Base-by-base conservation (phyloP, 257 asterid species). In the Nicotiana undulata region DNA sequence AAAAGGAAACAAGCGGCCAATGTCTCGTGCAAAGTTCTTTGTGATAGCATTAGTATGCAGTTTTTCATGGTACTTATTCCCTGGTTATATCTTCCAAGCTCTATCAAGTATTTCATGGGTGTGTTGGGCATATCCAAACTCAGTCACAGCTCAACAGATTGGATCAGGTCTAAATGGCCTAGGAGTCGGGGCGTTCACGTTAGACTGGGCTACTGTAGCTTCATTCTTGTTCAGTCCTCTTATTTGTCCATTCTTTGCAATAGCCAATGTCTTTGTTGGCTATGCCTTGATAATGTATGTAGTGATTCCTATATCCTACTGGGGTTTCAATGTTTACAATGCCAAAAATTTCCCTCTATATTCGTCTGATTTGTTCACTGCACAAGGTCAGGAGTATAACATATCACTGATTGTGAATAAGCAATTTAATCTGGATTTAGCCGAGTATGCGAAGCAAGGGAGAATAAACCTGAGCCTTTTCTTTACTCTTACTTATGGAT, bases 181-280 rank as follows among this genome's bases (percentile, higher is more conserved):
- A 0, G 97, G 97, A 15, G 28, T 90, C 5, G 98, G 98, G 32
- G 92, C 98, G 1, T 29, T 90, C 72, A 88, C 98, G 0, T 84
- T 93, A 6, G 98, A 93, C 53, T 93, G 98, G 98, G 67, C 97
- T 0, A 88, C 84, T 0, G 92, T 90, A 0, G 92, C 97, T 11
- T 90, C 97, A 5, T 93, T 90, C 91, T 58, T 90, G 85, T 90
- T 74, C 88, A 93, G 95, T 86, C 98, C 97, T 44, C 92, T 91
- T 20, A 80, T 93, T 63, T 86, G 88, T 20, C 98, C 97, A 15
- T 90, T 93, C 88, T 93, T 93, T 44, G 97, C 98, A 58, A 92
- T 93, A 74, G 94, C 85, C 80, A 92, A 93, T 37, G 86, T 93
- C 20, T 90, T 91, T 20, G 75, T 89, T 2, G 96, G 98, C 3